A percentile compares a stretch with the other conserved stretches of the same genome.
These are phyloP conservation scores for Aphanocladium album DNA, from an alignment of 2,329 filamentous ascomycete genomes.

Conservation along the genomic window DNA sequence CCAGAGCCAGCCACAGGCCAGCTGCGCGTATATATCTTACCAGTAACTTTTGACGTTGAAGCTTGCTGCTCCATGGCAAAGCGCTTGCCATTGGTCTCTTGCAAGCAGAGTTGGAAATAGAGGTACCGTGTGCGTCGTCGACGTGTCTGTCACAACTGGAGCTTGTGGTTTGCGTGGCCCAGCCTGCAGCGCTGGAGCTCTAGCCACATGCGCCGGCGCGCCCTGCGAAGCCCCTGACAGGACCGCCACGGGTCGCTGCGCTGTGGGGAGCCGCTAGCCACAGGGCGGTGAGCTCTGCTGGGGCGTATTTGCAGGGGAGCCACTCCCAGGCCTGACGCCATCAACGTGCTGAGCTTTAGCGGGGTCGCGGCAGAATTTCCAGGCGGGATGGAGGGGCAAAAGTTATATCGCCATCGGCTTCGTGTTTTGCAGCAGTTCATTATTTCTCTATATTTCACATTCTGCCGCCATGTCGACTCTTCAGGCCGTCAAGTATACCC, in stretches of 20 bases:
- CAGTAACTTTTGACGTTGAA: conserved; percentile 73
- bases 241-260: not conserved
- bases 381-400: conserved; percentile 12
- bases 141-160: not conserved
- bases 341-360: conserved; percentile 10
- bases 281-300: not conserved
- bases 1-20: no score
- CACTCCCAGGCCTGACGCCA: conserved; percentile 6
- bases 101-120: not conserved
- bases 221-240: not conserved
- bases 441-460: conserved; percentile 40
- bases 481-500: conserved; percentile 71
- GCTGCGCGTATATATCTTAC: conserved; percentile 36
- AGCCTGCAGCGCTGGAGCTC: not conserved
- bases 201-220: not conserved
- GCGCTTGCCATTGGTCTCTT: conserved; percentile 10
- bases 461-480: conserved; percentile 55
- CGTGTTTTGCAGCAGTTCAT: not conserved
- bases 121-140: not conserved
- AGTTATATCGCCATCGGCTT: not conserved
- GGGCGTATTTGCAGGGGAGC: not conserved
- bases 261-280: not conserved
- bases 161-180: not conserved
- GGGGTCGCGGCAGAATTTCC: conserved; percentile 22
- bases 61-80: conserved; percentile 59